A percentile compares a stretch with the other conserved stretches of the same genome.
Conservation (phyloP, 768 basidiomycete genomes). For the Boletus pseudo-olivaceus region DNA sequence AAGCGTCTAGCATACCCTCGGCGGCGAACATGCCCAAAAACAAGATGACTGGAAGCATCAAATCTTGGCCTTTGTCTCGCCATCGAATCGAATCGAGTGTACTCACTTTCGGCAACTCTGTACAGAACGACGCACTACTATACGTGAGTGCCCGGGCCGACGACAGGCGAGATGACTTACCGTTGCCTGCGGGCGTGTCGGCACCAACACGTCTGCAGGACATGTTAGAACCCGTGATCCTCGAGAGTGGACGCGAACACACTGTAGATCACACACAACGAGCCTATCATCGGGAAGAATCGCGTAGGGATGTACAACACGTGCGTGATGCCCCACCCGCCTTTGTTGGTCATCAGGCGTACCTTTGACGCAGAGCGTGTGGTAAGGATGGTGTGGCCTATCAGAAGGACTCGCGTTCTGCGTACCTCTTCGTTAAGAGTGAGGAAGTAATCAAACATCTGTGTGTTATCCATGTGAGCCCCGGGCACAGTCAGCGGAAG, state of each 20-base stretch:
- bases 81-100: not conserved
- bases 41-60: not conserved
- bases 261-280: conserved; percentile 7
- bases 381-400: not conserved
- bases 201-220: not conserved
- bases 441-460: conserved; percentile 11
- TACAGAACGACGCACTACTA: conserved; percentile 7
- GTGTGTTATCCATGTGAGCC: not conserved
- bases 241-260: not conserved
- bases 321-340: conserved; percentile 10
- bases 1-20: conserved; percentile 3
- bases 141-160: not conserved
- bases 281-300: conserved; percentile 6
- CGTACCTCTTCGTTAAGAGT: conserved; percentile 11
- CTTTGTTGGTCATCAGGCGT: not conserved
- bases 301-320: conserved; percentile 8
- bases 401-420: not conserved
- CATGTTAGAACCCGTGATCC: not conserved
- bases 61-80: not conserved
- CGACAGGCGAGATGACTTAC: not conserved
- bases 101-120: conserved; percentile 6
- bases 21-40: conserved; percentile 5
- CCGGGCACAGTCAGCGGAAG: not conserved
- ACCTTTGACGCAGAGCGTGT: not conserved
- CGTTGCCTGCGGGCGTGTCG: not conserved